These are phyloP conservation scores for Kwoniella sp. DNA, from an alignment of 768 basidiomycete genomes.

Conservation along the genomic window DNA sequence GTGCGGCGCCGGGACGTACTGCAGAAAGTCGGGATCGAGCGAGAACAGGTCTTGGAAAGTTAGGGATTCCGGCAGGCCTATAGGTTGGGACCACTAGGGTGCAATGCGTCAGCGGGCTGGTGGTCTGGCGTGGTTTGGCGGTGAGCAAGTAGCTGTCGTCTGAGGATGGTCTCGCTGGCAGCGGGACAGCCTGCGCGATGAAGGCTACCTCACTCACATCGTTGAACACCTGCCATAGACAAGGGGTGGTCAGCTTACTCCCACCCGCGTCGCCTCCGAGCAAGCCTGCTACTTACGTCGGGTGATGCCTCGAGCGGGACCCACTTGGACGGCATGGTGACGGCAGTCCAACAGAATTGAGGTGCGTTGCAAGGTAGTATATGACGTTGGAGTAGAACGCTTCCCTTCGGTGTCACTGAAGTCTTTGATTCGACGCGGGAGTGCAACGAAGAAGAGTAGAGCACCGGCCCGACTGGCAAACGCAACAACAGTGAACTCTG, in stretches of 20 bases:
- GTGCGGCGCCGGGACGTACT: conserved; percentile 65
- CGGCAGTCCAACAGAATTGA: no score
- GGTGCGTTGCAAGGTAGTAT: no score
- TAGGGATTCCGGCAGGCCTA: conserved; percentile 41
- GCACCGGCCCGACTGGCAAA: no score
- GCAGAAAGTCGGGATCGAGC: conserved; percentile 60
- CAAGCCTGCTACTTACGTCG: conserved; percentile 40
- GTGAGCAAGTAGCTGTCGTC: background rate
- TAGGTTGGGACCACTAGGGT: conserved; percentile 42
- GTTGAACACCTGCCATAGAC: conserved; percentile 36
- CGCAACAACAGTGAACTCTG: no score
- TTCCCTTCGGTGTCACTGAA: no score
- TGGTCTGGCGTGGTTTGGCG: conserved; percentile 3
- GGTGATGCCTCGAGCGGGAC: conserved; percentile 48
- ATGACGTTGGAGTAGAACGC: no score
- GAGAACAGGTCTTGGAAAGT: conserved; percentile 49
- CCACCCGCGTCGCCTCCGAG: no score
- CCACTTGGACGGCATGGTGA: conserved; percentile 45
- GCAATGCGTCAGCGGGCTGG: no score
- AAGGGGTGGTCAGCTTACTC: background rate
- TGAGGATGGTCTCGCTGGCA: no score
- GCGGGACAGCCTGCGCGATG: no score
- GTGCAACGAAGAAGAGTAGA: no score
- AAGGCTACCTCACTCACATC: conserved; percentile 33
- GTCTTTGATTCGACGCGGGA: no score